Evolutionary conservation across 352 stramenopile genomes (phyloP).

Genomic region (Pythium rishiriense): DNA sequence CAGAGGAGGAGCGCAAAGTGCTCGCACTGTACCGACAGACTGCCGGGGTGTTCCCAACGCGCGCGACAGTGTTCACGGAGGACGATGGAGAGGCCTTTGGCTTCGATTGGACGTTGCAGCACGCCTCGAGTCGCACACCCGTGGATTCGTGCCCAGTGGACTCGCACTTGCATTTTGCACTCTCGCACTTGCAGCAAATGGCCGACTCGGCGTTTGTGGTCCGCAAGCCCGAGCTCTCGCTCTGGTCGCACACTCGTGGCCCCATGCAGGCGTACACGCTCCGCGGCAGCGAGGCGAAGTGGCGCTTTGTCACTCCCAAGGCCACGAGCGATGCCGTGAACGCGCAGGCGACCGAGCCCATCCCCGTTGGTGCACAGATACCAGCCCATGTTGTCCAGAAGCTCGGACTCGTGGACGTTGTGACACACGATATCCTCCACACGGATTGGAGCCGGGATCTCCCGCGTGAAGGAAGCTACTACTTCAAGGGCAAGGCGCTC

Average conservation of each 20-base stretch:
- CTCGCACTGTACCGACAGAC: conserved; percentile 58
- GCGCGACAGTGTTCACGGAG: conserved; percentile 22
- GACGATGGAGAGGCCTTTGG: conserved; percentile 46
- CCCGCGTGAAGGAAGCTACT: conserved; percentile 72
- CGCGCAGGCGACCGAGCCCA: conserved; percentile 44
- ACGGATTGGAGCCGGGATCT: conserved; percentile 55
- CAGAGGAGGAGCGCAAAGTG: conserved; percentile 30
- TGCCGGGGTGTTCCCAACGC: conserved; percentile 54
- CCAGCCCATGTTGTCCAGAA: conserved; percentile 31
- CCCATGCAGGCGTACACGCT: conserved; percentile 62
- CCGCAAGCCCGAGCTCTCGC: conserved; percentile 45
- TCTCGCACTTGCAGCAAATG: conserved; percentile 62
- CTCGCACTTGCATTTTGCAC: conserved; percentile 57
- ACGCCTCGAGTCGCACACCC: not conserved
- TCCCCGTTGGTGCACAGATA: conserved; percentile 37
- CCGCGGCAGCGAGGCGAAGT: conserved; percentile 29
- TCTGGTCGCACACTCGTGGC: conserved; percentile 77
- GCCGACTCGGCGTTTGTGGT: conserved; percentile 43
- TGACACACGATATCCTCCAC: conserved; percentile 60
- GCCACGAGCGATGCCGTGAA: conserved; percentile 44
- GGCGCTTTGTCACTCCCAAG: conserved; percentile 50
- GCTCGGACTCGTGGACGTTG: conserved; percentile 29
- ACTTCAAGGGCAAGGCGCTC: conserved; percentile 81
- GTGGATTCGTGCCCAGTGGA: not conserved
- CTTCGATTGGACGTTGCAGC: conserved; percentile 57